Evolutionary conservation across 352 stramenopile species (phyloP).

Genomic region (Phytophthora vignae): DNA sequence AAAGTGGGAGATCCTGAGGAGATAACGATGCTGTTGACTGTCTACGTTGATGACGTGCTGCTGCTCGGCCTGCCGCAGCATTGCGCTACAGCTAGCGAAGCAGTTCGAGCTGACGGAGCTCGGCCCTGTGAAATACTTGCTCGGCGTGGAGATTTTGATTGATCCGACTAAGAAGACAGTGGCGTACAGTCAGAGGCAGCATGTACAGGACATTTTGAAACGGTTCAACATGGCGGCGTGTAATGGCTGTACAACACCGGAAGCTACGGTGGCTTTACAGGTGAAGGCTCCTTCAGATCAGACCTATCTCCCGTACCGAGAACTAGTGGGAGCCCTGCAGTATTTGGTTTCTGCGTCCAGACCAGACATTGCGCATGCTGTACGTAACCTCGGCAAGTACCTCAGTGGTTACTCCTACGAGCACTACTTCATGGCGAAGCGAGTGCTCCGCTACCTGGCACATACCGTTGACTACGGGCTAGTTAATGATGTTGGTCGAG

Average conservation of each 20-base stretch:
- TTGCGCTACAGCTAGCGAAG: neutral
- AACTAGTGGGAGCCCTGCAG: slow-evolving; percentile 15
- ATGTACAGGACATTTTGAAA: slow-evolving; percentile 7
- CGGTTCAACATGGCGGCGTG: slow-evolving; percentile 15
- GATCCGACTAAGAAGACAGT: slow-evolving; percentile 11
- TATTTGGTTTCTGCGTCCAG: slow-evolving; percentile 19
- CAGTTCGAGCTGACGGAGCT: slow-evolving; percentile 22
- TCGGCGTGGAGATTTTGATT: slow-evolving; percentile 16
- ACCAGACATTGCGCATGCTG: neutral
- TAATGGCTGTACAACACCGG: neutral
- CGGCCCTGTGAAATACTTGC: slow-evolving; percentile 25
- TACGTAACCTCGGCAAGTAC: slow-evolving; percentile 9
- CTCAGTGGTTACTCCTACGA: slow-evolving; percentile 1
- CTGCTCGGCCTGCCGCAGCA: neutral
- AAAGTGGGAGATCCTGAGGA: neutral
- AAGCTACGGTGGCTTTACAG: neutral
- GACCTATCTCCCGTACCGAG: slow-evolving; percentile 11
- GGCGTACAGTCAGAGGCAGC: slow-evolving; percentile 9
- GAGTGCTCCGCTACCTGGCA: slow-evolving; percentile 3
- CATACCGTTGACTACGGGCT: neutral
- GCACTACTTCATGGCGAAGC: slow-evolving; percentile 12
- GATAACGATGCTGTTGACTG: neutral
- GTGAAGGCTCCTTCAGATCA: neutral
- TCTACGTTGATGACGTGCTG: slow-evolving; percentile 22
- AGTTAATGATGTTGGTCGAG: neutral